Percentiles rank a stretch among this genome's conserved stretches.
Conservation (phyloP, 257 asterid species). For the Avicennia marina region DNA sequence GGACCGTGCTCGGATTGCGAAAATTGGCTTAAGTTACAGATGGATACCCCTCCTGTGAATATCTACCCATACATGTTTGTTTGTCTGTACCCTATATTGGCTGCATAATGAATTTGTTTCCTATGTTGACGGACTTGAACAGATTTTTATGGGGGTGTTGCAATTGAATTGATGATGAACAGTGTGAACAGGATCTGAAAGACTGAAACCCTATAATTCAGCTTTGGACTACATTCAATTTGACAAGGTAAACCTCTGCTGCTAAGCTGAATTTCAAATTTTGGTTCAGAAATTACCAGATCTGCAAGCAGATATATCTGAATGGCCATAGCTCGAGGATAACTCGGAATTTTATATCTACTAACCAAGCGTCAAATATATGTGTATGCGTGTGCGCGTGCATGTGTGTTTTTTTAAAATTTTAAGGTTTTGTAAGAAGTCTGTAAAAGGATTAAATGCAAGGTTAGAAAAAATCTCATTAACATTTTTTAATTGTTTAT, state of each 20-base stretch:
- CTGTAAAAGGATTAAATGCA: neutral
- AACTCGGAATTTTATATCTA: neutral
- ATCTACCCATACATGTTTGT: neutral
- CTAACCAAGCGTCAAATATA: neutral
- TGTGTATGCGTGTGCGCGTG: no score
- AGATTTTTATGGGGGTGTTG: slow-evolving; percentile 16
- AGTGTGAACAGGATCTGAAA: slow-evolving; percentile 35
- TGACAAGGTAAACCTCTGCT: neutral
- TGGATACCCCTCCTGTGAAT: slow-evolving; percentile 11
- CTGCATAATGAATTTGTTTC: slow-evolving; percentile 23
- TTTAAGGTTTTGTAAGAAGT: slow-evolving; percentile 19
- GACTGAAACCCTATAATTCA: slow-evolving; percentile 42
- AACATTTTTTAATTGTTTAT: neutral
- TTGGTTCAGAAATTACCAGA: slow-evolving; percentile 13
- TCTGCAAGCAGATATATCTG: slow-evolving; percentile 20
- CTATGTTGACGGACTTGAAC: slow-evolving; percentile 24
- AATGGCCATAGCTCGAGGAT: neutral
- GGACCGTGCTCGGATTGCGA: slow-evolving; percentile 22
- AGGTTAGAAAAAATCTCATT: neutral
- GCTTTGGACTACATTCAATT: slow-evolving; percentile 41
- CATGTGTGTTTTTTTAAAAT: no score
- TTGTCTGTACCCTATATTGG: slow-evolving; percentile 12
- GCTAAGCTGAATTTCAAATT: slow-evolving; percentile 23
- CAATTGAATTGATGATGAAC: slow-evolving; percentile 37
- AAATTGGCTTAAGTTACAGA: slow-evolving; percentile 16